Percentiles rank a stretch among this genome's conserved stretches.
Conservation (phyloP, 164 flowering plant genomes). For the Dillenia suffruticosa region DNA sequence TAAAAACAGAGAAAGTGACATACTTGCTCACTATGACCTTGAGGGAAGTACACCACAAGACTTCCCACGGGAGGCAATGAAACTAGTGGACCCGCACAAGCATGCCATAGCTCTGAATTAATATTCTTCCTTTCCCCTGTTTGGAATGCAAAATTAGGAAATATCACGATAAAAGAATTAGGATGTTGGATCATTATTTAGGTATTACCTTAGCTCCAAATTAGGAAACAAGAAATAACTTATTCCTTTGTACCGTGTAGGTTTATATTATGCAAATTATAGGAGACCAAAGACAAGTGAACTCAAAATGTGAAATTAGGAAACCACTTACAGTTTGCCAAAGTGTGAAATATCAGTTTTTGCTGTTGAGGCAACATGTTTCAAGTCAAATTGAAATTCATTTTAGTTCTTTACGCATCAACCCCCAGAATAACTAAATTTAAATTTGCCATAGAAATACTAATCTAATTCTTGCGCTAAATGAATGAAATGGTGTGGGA, state of each 20-base stretch:
- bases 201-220: neutral
- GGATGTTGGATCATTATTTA: neutral
- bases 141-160: conserved; percentile 6
- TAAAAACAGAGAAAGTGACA: conserved; percentile 2
- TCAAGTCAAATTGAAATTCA: too few relatives aligned
- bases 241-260: neutral
- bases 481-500: too few relatives aligned
- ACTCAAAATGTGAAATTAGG: too few relatives aligned
- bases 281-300: neutral
- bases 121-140: conserved; percentile 75
- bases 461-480: too few relatives aligned
- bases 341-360: too few relatives aligned
- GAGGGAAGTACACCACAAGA: conserved; percentile 95
- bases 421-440: too few relatives aligned
- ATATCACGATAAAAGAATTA: neutral
- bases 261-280: neutral
- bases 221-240: neutral
- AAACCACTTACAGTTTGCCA: too few relatives aligned
- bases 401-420: too few relatives aligned
- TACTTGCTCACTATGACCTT: conserved; percentile 99
- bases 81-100: conserved; percentile 97
- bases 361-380: too few relatives aligned
- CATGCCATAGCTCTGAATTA: conserved; percentile 99
- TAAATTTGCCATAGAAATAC: too few relatives aligned
- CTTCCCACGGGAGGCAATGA: conserved; percentile 93